A percentile compares a stretch with the other conserved stretches of the same genome.
phyloP scores from a whole-genome alignment of 805 yeast species.

The Clavispora santaluciae region DNA sequence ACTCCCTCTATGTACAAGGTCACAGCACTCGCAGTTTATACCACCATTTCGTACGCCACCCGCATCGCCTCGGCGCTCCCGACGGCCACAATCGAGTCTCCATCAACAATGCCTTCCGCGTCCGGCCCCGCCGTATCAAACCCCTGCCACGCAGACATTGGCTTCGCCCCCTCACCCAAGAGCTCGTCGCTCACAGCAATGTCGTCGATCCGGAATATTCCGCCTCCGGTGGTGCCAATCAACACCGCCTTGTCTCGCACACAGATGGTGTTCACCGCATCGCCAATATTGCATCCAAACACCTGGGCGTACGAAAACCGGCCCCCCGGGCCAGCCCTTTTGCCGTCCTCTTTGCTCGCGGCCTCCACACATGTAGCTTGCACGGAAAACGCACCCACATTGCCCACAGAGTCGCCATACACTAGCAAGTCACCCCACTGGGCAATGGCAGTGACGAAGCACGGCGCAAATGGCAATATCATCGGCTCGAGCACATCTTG shows the following conservation, averaged over 20 bases:
- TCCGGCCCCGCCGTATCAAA: not conserved
- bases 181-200: not conserved
- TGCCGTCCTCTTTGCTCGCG: constrained; percentile 7
- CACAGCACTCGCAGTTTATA: not conserved
- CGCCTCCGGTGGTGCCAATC: constrained; percentile 11
- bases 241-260: constrained; percentile 1
- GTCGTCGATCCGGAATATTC: constrained; percentile 4
- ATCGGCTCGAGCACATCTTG: not conserved
- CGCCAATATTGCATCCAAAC: constrained; percentile 22
- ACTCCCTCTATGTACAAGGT: no score
- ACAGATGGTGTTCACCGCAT: constrained; percentile 11
- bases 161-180: not conserved
- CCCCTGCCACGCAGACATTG: not conserved
- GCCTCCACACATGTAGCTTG: not conserved
- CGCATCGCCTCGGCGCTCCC: not conserved
- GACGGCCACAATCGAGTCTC: not conserved
- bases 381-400: constrained; percentile 7
- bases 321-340: not conserved
- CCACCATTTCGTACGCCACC: not conserved
- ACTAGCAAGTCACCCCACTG: constrained; percentile 7
- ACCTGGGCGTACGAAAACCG: constrained; percentile 4
- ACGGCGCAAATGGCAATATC: constrained; percentile 1
- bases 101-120: not conserved
- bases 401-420: constrained; percentile 29
- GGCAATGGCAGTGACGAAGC: constrained; percentile 14